Evolutionary conservation across 2,329 filamentous ascomycete species (phyloP), one percentile per base, ranked within the genome.

Genomic region (Fusarium longipes): DNA sequence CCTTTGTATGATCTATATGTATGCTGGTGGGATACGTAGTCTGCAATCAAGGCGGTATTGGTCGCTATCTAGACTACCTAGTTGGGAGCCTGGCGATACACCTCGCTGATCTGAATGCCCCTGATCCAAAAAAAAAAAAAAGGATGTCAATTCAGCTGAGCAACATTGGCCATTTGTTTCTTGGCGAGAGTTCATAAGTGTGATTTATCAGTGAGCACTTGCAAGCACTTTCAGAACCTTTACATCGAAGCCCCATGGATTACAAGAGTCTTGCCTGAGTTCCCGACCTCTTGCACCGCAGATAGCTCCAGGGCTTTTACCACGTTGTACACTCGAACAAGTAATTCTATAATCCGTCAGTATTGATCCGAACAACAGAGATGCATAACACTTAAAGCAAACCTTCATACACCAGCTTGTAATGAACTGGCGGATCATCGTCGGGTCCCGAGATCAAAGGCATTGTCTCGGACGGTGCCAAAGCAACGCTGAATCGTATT

Each of bases 341-440:
- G 78, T 52, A 93, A 78, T 79, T 93, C 91, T 92, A 32, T 45
- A 18, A 20, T 32, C 57, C 73, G 35, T 75, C 64, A 55, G 51
- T 39, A 25, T 3, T n/a, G 3, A 14, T 25, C 2, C 8, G 8
- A 1, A 8, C 6, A 17, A 3, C 9, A 10, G 4, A 14, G 7
- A 15, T 24, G 6, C 10, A 8, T 18, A 17, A 15, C 4, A 2
- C 6, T 8, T 14, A 12, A 18, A 18, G 74, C 83, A 59, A 80
- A 93, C 91, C 89, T 85, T 92, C 83, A 72, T 92, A 91, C 56
- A 91, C 86, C 27, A 96, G 80, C 40, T 85, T 85, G 74, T 93
- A 96, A 53, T 83, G 87, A 11, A 92, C 87, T 5, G 89, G 83
- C n/a, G 85, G 77, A 43, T 93, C 88, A 53, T 92, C 88, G 49